A percentile compares a stretch with the other conserved stretches of the same genome.
Conservation (phyloP, 805 yeast species). For the Saccharomyces cerevisiae region DNA sequence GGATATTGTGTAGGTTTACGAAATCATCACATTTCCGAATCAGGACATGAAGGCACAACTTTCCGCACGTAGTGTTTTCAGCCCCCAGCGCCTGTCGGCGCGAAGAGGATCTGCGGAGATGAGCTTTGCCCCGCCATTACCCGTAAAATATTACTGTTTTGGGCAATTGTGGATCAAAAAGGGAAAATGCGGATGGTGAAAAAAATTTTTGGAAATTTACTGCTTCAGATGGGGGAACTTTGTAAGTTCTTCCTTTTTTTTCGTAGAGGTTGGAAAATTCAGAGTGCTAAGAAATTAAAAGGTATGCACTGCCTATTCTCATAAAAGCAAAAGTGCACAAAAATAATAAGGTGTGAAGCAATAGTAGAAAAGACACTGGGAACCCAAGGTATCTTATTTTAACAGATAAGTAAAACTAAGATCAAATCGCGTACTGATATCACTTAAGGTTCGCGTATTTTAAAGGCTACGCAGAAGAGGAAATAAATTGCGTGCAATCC, state of each 20-base stretch:
- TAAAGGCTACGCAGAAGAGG: neutral
- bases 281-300: neutral
- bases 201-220: neutral
- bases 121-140: neutral
- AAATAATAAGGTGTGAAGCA: neutral
- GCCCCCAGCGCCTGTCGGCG: neutral
- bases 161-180: slow-evolving; percentile 1
- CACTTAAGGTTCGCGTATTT: neutral
- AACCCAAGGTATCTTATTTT: neutral
- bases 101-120: neutral
- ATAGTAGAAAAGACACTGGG: neutral
- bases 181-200: neutral
- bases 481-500: neutral
- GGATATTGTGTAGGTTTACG: neutral
- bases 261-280: neutral
- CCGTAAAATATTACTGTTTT: neutral
- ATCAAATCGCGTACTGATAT: neutral
- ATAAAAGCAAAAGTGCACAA: neutral
- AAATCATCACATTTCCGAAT: neutral
- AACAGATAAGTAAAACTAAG: neutral
- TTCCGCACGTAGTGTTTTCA: neutral
- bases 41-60: neutral
- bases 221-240: neutral
- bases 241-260: neutral
- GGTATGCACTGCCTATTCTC: neutral